Evolutionary conservation across 192 early-diverging fungal genomes (phyloP).

Genomic region (Coemansia aciculifera): DNA sequence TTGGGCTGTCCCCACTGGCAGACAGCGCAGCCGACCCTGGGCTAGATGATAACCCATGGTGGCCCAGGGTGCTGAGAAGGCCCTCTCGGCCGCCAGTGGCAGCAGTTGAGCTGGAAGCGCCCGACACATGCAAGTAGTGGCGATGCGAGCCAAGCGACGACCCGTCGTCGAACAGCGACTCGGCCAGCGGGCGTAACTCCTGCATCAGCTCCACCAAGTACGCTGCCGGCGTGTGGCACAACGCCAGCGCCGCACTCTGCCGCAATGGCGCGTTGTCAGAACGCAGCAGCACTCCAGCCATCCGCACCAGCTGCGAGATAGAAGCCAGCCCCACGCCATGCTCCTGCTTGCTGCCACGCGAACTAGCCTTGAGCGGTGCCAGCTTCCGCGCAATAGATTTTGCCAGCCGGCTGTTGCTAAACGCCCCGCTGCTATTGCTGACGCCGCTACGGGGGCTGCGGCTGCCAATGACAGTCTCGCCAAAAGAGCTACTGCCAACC

Average conservation of each 20-base stretch:
- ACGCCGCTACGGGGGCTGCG: constrained; percentile 17
- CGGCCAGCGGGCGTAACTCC: constrained; percentile 47
- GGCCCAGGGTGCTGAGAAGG: constrained; percentile 20
- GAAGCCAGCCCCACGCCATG: constrained; percentile 45
- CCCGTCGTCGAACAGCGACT: constrained; percentile 48
- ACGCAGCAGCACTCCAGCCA: constrained; percentile 32
- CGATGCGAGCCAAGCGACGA: constrained; percentile 32
- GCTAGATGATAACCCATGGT: constrained; percentile 24
- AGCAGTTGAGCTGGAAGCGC: constrained; percentile 10
- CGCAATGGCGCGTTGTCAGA: constrained; percentile 51
- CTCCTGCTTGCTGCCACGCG: constrained; percentile 44
- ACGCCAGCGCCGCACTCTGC: constrained; percentile 31
- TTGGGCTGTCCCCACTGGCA: constrained; percentile 14
- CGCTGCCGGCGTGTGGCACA: constrained; percentile 34
- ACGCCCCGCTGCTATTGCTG: background rate
- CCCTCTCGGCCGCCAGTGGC: constrained; percentile 11
- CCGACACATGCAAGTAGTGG: constrained; percentile 46
- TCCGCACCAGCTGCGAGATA: constrained; percentile 51
- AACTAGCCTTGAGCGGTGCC: constrained; percentile 43
- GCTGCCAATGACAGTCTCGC: constrained; percentile 14
- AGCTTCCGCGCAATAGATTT: constrained; percentile 52
- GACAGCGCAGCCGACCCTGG: constrained; percentile 6
- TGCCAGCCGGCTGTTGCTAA: constrained; percentile 36
- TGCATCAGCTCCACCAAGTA: constrained; percentile 48
- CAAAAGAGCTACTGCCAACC: background rate